Evolutionary conservation across 2,329 filamentous ascomycete genomes (phyloP), one percentile per base, ranked within the genome.

Genomic region (Penicillium concentricum): DNA sequence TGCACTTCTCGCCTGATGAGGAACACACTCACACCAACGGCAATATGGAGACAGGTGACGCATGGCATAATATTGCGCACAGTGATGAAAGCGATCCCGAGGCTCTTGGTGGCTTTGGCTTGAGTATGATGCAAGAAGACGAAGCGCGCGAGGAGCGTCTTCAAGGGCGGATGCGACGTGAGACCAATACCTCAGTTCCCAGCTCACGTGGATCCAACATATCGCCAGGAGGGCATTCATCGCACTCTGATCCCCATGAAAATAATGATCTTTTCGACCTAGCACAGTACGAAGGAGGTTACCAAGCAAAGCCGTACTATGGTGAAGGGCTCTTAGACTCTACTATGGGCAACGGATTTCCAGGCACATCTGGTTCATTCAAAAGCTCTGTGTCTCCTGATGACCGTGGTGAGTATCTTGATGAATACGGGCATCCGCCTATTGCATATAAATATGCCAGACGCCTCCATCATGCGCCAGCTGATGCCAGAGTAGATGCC

Each of bases 51-150:
- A 79, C 78, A 5, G 76, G 73, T 4, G 76, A 73, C 4, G 70
- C 73, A 2, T 76, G 77, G 52, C 71, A 79, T 49, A 75, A 79
- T 57, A 76, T 76, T 58, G 76, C 77, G 6, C 82, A 81, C 64
- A 80, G 81, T 60, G 89, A 93, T 53, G 91, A 95, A 48, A 95
- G 91, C 69, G 93, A 97, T 69, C 86, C 89, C 0, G 93, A 97
- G 73, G 93, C 89, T 20, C 87, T 89, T 38, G 91, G 91, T 58
- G 93, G 94, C 16, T 78, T 91, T 58, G 93, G 94, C 16, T 78
- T 95, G 50, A 84, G 90, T 69, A 92, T 92, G 63, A 86, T 97
- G 82, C 86, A 87, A 71, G 82, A 87, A 70, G 90, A 95, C 58
- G 85, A 87, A 49, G 80, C 76, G 6, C 80, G 83, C 43, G 81